Evolutionary conservation across 257 asterid genomes (phyloP), one percentile per base, ranked within the genome.

Genomic region (Catharanthus roseus): DNA sequence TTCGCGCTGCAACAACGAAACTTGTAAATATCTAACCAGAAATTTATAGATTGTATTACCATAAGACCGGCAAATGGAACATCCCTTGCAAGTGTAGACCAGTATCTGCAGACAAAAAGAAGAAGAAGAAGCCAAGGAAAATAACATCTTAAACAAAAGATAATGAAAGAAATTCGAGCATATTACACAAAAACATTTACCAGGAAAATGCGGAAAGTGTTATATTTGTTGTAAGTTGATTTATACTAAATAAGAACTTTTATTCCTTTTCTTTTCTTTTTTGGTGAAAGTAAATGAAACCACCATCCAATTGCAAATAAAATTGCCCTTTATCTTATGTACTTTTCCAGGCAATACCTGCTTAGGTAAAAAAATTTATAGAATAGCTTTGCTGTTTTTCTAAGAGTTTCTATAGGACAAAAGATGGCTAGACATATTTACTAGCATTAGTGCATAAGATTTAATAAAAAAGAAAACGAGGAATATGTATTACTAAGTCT

Each of bases 51-150:
- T 31, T n/a, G 44, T 44, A 19, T 71, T 90, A 90, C 96, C 96
- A 88, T 90, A 34, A 90, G 85, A 74, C 96, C 93, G 66, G 96
- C 95, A 81, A 90, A 90, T 73, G 96, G 96, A 73, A 90, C 88
- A 79, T 90, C 95, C 74, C 95, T 79, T 62, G 87, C 95, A 85
- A 90, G 93, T 53, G 95, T 88, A 63, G 96, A 90, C 90, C 86
- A 82, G 78, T 88, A 88, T 80, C 93, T 90, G 87, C 83, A 74
- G 53, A 61, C 73, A 80, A 68, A 72, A 44, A 65, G 38, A 28
- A 18, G 23, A 74, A 67, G 77, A 54, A 69, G 44, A 71, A 28
- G 56, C 23, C n/a, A 68, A 57, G 31, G 13, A 74, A 44, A 62
- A 36, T 49, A 71, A 47, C 19, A 68, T 62, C 70, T 49, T 72